Evolutionary conservation across 345 rosid genomes (phyloP), one percentile per base, ranked within the genome.

Genomic region (Corchorus olitorius): DNA sequence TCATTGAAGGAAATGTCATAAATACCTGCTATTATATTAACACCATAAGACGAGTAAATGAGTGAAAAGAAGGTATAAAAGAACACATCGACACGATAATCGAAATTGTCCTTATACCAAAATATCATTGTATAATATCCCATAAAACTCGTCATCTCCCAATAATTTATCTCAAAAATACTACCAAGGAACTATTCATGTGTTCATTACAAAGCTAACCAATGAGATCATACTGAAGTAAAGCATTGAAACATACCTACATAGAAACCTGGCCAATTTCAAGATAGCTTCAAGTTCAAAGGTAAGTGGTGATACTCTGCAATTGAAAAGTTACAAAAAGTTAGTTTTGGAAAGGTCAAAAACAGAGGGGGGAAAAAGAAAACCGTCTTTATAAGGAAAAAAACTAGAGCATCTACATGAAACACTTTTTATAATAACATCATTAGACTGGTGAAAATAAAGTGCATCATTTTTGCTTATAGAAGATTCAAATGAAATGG

Each of bases 261-360:
- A 94, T 72, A 97, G 96, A 84, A 89, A 97, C 83, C 99, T 91
- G 75, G 99, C 99, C 82, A 94, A 81, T 81, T 97, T 93, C 81
- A 93, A 85, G 27, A 89, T 91, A 76, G 97, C 97, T 88, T 96
- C 99, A 58, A 96, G 97, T 80, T 96, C 99, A 90, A 97, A 97
- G 89, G 96, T 92, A 77, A 97, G 77, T 14, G 98, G 99, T 17
- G 98, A 97, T 80, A 97, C 98, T 82, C 98, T 94, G 93, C 83
- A 87, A 54, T 71, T 54, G 71, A 83, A 17, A 79, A 33, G 68
- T 70, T 53, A 54, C 74, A 0, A 19, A 63, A n/a, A 75, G 72
- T 46, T 60, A 65, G 43, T 53, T 35, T 61, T 74, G 77, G 77
- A 72, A 35, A 74, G 10, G 73, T 65, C 41, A 8, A 13, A 83